Base-by-base conservation (phyloP, 148 eudicot species). In the Drosera capensis region DNA sequence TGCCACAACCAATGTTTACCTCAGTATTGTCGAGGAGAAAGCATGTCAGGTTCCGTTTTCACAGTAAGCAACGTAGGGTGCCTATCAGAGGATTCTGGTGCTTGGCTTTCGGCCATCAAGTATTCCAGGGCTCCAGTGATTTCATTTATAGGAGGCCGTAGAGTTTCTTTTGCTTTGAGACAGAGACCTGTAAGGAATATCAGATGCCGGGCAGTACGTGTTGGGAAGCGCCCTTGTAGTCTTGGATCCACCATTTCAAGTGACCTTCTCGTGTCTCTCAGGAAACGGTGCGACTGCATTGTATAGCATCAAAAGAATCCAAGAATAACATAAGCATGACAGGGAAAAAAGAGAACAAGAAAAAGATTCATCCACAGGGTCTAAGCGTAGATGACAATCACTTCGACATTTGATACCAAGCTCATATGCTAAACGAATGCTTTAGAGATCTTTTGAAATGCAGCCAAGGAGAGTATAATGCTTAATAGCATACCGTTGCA, bases 41-140 rank as follows among this genome's bases (percentile, higher is more conserved):
- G 38, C 38, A 11, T 34, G 38, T 34, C 38, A 34, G 9, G 3
- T 9, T 34, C 3, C n/a, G 38, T 9, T 2, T 15, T 4, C 9
- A 4, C 6, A 28, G 31, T 28, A 28, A 9, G 9, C 31, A 28
- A 4, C n/a, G 5, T 14, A 29, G 51, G 40, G 12, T 55, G n/a
- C n/a, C n/a, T 52, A n/a, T 21, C 23, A 12, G 43, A 21, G 12
- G 63, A 35, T 15, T 58, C 55, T 25, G 53, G 20, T 3, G 43
- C 37, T 9, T 73, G 60, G 9, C 70, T 45, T 56, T 80, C 87
- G 25, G 68, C 37, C 20, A 62, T 79, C 40, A 90, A 48, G 71
- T 57, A 90, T 45, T 86, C 77, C 3, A 86, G 78, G 18, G 95
- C 95, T 26, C 37, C 57, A 20, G 75, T 78, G 30, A 86, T 71